Evolutionary conservation across 345 rosid species (phyloP).

Genomic region (Heritiera littoralis): DNA sequence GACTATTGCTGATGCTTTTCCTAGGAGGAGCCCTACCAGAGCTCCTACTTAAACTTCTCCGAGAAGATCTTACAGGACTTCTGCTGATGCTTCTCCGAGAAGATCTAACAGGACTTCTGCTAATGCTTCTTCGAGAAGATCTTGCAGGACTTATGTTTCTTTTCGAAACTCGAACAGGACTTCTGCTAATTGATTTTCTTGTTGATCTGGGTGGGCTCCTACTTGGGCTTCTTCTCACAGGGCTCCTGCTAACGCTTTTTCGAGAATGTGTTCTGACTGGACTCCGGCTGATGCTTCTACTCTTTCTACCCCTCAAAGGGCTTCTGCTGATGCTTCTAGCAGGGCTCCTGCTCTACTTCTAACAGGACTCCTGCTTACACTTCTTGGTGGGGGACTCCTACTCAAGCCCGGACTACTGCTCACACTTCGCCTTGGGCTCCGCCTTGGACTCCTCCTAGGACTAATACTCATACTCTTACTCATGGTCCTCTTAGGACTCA

Average conservation of each 20-base stretch:
- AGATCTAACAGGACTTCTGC: slow-evolving; percentile 63
- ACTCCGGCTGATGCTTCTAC: slow-evolving; percentile 36
- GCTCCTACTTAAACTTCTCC: slow-evolving; percentile 62
- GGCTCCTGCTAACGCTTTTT: slow-evolving; percentile 41
- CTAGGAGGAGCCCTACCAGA: slow-evolving; percentile 49
- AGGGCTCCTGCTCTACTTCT: slow-evolving; percentile 40
- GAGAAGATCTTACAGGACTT: slow-evolving; percentile 46
- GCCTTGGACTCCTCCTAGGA: slow-evolving; percentile 67
- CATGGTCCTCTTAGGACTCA: slow-evolving; percentile 74
- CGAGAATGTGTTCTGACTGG: slow-evolving; percentile 20
- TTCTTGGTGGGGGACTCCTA: slow-evolving; percentile 42
- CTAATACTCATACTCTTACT: slow-evolving; percentile 86
- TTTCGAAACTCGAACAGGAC: slow-evolving; percentile 33
- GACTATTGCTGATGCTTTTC: slow-evolving; percentile 65
- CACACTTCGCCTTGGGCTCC: slow-evolving; percentile 48
- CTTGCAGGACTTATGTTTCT: slow-evolving; percentile 44
- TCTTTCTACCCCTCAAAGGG: slow-evolving; percentile 42
- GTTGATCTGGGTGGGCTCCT: slow-evolving; percentile 45
- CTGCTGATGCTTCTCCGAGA: slow-evolving; percentile 58
- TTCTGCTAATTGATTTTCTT: slow-evolving; percentile 39
- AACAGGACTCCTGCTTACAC: slow-evolving; percentile 43
- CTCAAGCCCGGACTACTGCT: slow-evolving; percentile 42
- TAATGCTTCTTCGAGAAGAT: slow-evolving; percentile 45
- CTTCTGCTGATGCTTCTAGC: slow-evolving; percentile 54
- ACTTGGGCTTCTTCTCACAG: slow-evolving; percentile 46